Evolutionary conservation across 192 early-diverging fungal species (phyloP).

Genomic region (Thamnidium elegans): DNA sequence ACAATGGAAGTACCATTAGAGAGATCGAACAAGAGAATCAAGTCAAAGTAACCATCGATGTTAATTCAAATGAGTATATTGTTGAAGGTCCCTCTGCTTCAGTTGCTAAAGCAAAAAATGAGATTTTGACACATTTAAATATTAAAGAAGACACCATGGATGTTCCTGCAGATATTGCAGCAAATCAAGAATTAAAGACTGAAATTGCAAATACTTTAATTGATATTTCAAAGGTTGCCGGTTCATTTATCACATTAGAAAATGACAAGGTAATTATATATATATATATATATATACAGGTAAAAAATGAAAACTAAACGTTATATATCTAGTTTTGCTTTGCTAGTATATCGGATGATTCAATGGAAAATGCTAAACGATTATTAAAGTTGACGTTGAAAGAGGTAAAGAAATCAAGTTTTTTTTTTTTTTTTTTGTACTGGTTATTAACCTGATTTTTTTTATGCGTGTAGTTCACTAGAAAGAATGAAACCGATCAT

Average conservation of each 20-base stretch:
- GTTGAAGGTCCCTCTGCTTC: background rate
- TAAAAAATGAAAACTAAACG: background rate
- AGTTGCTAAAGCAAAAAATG: constrained; percentile 4
- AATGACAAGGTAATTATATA: background rate
- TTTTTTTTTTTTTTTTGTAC: too few relatives aligned
- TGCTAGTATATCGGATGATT: background rate
- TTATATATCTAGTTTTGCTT: constrained; percentile 6
- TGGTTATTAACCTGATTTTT: too few relatives aligned
- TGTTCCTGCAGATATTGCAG: background rate
- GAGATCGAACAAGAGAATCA: background rate
- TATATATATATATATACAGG: too few relatives aligned
- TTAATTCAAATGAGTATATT: background rate
- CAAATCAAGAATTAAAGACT: background rate
- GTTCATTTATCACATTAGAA: constrained; percentile 14
- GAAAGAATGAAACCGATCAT: background rate
- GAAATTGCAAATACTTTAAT: background rate
- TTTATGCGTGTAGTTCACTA: background rate
- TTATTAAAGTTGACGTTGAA: background rate
- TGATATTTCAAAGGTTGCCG: constrained; percentile 13
- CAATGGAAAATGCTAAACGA: constrained; percentile 8
- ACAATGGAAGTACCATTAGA: constrained; percentile 11
- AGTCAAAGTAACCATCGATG: constrained; percentile 12
- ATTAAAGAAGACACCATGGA: background rate
- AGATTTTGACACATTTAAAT: background rate
- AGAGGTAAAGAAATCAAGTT: constrained; percentile 17